Conservation (phyloP, 805 yeast species). For the Candida chilensis region DNA sequence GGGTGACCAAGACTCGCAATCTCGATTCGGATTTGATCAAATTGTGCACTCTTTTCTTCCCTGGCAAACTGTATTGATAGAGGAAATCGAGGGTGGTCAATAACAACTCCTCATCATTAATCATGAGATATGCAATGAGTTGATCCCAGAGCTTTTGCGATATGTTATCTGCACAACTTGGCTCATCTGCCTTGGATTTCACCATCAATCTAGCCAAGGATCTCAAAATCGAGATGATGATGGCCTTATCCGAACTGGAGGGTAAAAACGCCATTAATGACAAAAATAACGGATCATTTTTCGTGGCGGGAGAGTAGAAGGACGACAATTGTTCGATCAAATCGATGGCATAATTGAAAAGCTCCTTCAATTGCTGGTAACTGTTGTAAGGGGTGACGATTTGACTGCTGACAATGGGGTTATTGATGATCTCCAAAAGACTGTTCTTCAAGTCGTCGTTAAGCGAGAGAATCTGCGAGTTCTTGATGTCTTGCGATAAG, state of each 20-base stretch:
- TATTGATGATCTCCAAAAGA: slow-evolving; percentile 20
- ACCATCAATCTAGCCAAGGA: slow-evolving; percentile 75
- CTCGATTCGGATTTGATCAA: slow-evolving; percentile 39
- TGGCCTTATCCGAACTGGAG: slow-evolving; percentile 54
- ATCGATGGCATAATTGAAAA: slow-evolving; percentile 62
- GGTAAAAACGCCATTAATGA: slow-evolving; percentile 42
- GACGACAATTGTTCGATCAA: slow-evolving; percentile 79
- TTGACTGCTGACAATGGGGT: slow-evolving; percentile 10
- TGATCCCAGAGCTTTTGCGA: slow-evolving; percentile 37
- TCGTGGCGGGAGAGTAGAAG: slow-evolving; percentile 65
- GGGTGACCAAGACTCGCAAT: slow-evolving; percentile 42
- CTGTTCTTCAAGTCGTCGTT: slow-evolving; percentile 35
- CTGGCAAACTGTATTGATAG: slow-evolving; percentile 69
- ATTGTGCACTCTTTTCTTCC: slow-evolving; percentile 43
- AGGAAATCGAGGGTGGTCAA: slow-evolving; percentile 73
- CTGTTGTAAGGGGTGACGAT: slow-evolving; percentile 14
- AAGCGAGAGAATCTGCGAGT: slow-evolving; percentile 69
- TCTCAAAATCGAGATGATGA: slow-evolving; percentile 62
- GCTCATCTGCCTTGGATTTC: slow-evolving; percentile 39
- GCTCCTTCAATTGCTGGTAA: slow-evolving; percentile 40
- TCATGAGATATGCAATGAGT: slow-evolving; percentile 47
- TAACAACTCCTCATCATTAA: slow-evolving; percentile 65
- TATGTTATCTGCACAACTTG: slow-evolving; percentile 36
- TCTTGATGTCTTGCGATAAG: slow-evolving; percentile 71
- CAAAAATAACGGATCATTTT: slow-evolving; percentile 60